phyloP scores from a whole-genome alignment of 768 basidiomycete genomes.

The Pholiota microspora region DNA sequence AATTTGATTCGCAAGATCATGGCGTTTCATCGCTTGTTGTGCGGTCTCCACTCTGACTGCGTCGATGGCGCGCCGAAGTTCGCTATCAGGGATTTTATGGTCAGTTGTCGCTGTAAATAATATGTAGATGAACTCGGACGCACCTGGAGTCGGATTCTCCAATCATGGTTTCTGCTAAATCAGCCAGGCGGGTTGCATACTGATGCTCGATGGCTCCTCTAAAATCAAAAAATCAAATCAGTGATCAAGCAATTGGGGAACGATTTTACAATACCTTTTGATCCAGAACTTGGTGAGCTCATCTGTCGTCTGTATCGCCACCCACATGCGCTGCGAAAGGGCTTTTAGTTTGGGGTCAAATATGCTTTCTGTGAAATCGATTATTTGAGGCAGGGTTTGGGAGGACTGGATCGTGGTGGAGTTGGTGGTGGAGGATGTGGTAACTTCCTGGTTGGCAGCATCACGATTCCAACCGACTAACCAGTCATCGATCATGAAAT shows the following conservation, averaged over 20 bases:
- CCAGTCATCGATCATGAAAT: constrained; percentile 17
- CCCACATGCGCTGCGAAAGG: constrained; percentile 13
- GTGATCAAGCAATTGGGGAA: not conserved
- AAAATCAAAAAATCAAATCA: not conserved
- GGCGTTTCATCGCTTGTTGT: constrained; percentile 17
- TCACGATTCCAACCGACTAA: constrained; percentile 9
- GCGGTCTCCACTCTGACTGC: constrained; percentile 17
- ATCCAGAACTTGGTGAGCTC: constrained; percentile 18
- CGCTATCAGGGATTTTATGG: constrained; percentile 5
- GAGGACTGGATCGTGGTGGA: not conserved
- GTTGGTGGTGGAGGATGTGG: not conserved
- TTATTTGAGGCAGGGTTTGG: not conserved
- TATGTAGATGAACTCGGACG: not conserved
- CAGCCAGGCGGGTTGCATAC: constrained; percentile 19
- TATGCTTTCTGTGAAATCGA: constrained; percentile 1
- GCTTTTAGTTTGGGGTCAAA: constrained; percentile 6
- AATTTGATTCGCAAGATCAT: constrained; percentile 16
- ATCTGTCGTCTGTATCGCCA: constrained; percentile 16
- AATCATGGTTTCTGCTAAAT: constrained; percentile 15
- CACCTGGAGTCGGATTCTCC: constrained; percentile 17
- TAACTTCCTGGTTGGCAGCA: not conserved
- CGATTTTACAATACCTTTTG: constrained; percentile 12
- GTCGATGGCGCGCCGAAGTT: constrained; percentile 17
- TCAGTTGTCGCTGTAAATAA: constrained; percentile 1
- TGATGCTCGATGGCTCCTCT: constrained; percentile 20